These are phyloP conservation scores for Colletotrichum sp. DNA, from an alignment of 2,329 filamentous ascomycete genomes.

Conservation along the genomic window DNA sequence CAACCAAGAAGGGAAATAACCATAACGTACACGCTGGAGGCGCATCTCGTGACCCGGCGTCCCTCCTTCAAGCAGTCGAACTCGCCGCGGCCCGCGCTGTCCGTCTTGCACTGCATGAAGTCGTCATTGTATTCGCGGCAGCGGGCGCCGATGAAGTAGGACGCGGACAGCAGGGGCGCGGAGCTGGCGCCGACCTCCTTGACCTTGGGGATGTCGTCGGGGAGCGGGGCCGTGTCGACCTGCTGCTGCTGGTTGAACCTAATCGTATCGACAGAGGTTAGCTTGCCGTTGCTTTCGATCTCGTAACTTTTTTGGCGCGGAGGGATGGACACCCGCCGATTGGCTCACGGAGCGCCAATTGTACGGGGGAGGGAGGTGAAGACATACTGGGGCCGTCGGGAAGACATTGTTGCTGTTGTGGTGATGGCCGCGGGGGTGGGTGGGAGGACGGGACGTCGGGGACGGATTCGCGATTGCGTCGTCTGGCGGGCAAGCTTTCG, in stretches of 20 bases:
- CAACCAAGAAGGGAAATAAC: background rate
- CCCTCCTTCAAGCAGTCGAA: slow-evolving; percentile 96
- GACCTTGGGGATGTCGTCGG: slow-evolving; percentile 89
- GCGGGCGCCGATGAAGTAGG: slow-evolving; percentile 96
- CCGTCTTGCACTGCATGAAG: slow-evolving; percentile 99
- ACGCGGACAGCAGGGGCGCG: slow-evolving; percentile 87
- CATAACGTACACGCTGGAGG: slow-evolving; percentile 87
- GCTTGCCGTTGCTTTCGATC: background rate
- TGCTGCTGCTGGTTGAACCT: slow-evolving; percentile 96
- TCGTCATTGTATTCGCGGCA: slow-evolving; percentile 98
- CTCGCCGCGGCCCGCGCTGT: slow-evolving; percentile 89
- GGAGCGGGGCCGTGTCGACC: slow-evolving; percentile 95
- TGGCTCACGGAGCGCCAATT: background rate
- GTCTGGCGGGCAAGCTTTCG: slow-evolving; percentile 13
- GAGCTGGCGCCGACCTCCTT: slow-evolving; percentile 93
- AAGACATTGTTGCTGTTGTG: slow-evolving; percentile 40
- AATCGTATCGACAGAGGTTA: slow-evolving; percentile 27
- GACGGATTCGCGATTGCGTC: slow-evolving; percentile 26
- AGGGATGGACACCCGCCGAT: background rate
- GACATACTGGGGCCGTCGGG: slow-evolving; percentile 48
- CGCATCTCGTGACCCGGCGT: slow-evolving; percentile 94
- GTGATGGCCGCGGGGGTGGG: slow-evolving; percentile 5
- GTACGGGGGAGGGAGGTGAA: background rate
- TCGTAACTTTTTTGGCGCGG: background rate
- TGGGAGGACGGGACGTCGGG: slow-evolving; percentile 19